These are phyloP conservation scores for Yarrowia galli DNA, from an alignment of 1,139 yeast genomes.

Conservation along the genomic window DNA sequence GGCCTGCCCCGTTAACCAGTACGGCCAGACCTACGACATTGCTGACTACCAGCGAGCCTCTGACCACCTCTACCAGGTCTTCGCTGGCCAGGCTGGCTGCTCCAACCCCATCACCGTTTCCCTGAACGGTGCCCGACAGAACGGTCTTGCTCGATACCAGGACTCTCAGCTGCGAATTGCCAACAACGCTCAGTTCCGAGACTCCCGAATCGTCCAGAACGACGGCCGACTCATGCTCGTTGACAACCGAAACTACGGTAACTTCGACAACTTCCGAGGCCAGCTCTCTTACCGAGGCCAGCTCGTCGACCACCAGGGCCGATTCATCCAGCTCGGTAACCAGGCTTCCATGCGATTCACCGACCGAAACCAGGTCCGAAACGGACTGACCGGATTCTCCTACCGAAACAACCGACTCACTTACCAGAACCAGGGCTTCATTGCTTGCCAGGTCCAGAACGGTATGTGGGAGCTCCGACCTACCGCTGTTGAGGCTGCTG, in stretches of 20 bases:
- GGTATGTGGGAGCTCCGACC: slow-evolving; percentile 36
- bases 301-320: slow-evolving; percentile 36
- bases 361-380: slow-evolving; percentile 36
- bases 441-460: slow-evolving; percentile 31
- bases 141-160: slow-evolving; percentile 28
- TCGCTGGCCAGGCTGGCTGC: slow-evolving; percentile 8
- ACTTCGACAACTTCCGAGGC: slow-evolving; percentile 27
- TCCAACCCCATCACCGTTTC: slow-evolving; percentile 16
- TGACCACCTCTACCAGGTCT: slow-evolving; percentile 29
- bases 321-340: slow-evolving; percentile 32
- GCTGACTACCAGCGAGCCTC: slow-evolving; percentile 3
- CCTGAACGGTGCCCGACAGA: slow-evolving; percentile 26
- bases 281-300: slow-evolving; percentile 37
- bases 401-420: slow-evolving; percentile 28
- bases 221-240: slow-evolving; percentile 30
- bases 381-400: slow-evolving; percentile 25
- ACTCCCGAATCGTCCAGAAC: slow-evolving; percentile 15
- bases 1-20: slow-evolving; percentile 33
- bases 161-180: slow-evolving; percentile 22
- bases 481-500: slow-evolving; percentile 29
- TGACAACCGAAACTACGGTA: slow-evolving; percentile 10
- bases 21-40: slow-evolving; percentile 21
- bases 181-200: slow-evolving; percentile 24
- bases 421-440: slow-evolving; percentile 36
- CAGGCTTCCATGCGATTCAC: slow-evolving; percentile 35